Evolutionary conservation across 306 rosid genomes (phyloP).

Genomic region (Geum urbanum): DNA sequence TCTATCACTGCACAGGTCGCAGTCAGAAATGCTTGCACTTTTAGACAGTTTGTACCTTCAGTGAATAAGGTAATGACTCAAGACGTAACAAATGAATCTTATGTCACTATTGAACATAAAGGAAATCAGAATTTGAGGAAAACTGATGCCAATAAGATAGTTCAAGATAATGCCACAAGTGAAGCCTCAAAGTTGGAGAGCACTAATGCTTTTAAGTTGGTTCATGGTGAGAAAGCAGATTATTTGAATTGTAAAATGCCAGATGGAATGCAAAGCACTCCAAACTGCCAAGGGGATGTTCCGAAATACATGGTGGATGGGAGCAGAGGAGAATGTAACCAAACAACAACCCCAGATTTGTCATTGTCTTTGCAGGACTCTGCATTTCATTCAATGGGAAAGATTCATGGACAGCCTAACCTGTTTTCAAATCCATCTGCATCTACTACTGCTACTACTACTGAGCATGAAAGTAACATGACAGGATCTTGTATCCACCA

Average conservation of each 20-base stretch:
- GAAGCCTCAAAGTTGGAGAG: constrained; percentile 41
- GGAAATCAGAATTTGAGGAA: constrained; percentile 47
- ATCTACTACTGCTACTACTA: constrained; percentile 43
- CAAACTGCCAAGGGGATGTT: constrained; percentile 78
- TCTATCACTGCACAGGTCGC: constrained; percentile 35
- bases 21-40: constrained; percentile 35
- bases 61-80: constrained; percentile 39
- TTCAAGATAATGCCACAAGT: constrained; percentile 43
- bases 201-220: constrained; percentile 40
- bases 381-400: constrained; percentile 52
- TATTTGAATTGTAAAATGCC: constrained; percentile 46
- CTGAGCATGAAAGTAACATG: constrained; percentile 51
- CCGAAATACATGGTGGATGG: constrained; percentile 87
- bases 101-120: constrained; percentile 38
- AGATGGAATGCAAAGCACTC: constrained; percentile 66
- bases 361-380: constrained; percentile 47
- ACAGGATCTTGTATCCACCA: constrained; percentile 61
- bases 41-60: constrained; percentile 62
- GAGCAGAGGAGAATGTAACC: constrained; percentile 48
- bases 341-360: constrained; percentile 45
- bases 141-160: constrained; percentile 36
- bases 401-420: constrained; percentile 43
- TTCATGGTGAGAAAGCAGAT: constrained; percentile 49
- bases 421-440: constrained; percentile 44
- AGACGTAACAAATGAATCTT: constrained; percentile 48